Evolutionary conservation across 2,329 filamentous ascomycete genomes (phyloP), one percentile per base, ranked within the genome.

Genomic region (Fusarium compactum): DNA sequence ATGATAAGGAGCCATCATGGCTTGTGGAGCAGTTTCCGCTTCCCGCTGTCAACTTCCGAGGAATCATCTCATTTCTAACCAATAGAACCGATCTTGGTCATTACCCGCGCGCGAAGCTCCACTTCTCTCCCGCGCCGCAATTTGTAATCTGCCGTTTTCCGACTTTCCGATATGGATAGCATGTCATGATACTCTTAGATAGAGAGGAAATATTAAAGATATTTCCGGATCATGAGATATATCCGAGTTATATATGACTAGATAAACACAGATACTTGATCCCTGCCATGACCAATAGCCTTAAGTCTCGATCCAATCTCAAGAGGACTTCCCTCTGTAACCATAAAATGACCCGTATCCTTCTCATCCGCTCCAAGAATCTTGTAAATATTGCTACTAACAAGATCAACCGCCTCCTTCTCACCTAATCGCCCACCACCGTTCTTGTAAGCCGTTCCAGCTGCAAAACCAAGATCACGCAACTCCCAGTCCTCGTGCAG

Each of bases 261-360:
- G 7, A 50, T 18, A 45, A 64, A 64, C 44, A 64, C 60, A 64
- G 62, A 65, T 20, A 64, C 44, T 29, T 73, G 65, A 60, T 60
- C 65, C 66, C 59, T 74, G 53, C 62, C 73, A 67, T 69, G 58
- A 34, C 54, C 54, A 53, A 75, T 70, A 55, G 68, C 71, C 40
- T 71, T 57, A 24, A 61, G 60, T 38, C 47, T 47, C 32, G 71
- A 74, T 7, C 85, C 86, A 74, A 91, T 86, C 71, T 89, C 84
- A 65, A 92, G 74, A 22, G 90, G 90, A 70, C 82, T 89, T 0
- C 89, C 89, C 75, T 92, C 89, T 55, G 84, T 89, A 8, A 92
- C 82, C 5, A 90, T 82, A 79, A 91, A 92, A 67, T 91, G 85
- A 0, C 81, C 70, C 46, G 63, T 72, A 3, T 67, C 65, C 55